phyloP scores from a whole-genome alignment of 1,284 basidiomycete species.

The Cutaneotrichosporon mucoides region DNA sequence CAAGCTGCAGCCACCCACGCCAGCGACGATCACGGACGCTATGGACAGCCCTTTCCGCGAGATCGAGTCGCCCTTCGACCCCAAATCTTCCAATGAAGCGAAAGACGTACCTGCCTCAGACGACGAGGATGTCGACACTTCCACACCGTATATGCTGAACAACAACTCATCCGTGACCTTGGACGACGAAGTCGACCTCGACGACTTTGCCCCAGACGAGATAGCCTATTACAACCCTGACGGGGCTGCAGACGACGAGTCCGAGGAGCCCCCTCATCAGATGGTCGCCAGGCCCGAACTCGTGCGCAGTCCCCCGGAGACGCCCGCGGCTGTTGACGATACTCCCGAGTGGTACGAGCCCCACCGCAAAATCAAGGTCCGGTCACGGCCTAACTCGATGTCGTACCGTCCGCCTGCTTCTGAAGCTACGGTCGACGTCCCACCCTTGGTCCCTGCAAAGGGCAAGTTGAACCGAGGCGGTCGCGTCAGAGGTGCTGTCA shows the following conservation, averaged over 20 bases:
- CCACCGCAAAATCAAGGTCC: neutral
- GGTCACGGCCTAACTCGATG: neutral
- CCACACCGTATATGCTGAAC: no score
- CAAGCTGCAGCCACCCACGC: conserved; percentile 18
- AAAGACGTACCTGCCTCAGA: no score
- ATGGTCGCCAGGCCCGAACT: neutral
- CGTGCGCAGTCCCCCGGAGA: neutral
- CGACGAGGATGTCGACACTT: no score
- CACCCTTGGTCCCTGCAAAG: conserved; percentile 10
- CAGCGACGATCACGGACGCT: neutral
- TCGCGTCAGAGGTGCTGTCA: conserved; percentile 2
- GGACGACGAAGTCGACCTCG: neutral
- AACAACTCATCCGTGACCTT: neutral
- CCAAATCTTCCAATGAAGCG: no score
- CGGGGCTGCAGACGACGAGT: neutral
- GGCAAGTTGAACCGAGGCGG: neutral
- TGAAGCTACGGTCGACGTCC: neutral
- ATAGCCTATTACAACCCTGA: neutral
- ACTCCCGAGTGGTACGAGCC: neutral
- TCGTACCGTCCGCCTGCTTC: no score
- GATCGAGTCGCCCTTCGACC: neutral
- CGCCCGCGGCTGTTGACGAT: neutral
- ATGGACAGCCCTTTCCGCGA: neutral
- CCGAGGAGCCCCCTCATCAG: neutral
- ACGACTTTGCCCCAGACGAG: neutral